Base-by-base conservation (phyloP, 2,329 filamentous ascomycete species). In the Alternaria tenuissima region DNA sequence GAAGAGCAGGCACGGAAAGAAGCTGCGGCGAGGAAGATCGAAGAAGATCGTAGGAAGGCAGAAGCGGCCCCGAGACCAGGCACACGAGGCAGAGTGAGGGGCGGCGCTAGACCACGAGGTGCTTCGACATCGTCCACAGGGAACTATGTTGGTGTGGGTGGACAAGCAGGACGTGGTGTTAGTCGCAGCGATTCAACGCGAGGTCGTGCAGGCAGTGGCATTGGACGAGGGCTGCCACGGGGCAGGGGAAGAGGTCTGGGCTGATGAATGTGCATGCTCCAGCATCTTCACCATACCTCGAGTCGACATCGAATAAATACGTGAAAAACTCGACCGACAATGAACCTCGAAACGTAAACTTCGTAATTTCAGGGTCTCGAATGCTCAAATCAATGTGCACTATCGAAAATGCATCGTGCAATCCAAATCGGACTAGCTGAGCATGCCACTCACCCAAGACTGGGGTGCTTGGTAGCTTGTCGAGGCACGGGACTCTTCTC, bases 1-100 rank as follows among this genome's bases (percentile, higher is more conserved):
- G 94, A 96, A 73, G 91, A 95, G 59, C 91, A 95, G 76, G 87
- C 90, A 63, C 86, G 92, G 59, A 86, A 89, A 54, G 92, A 93
- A 66, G 91, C 91, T 32, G 86, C 89, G 12, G 82, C 80, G 6
- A 79, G 82, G 51, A 84, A 80, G 59, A 81, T 82, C 71, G 88
- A 79, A 65, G 82, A 81, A 59, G 82, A 81, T 46, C 81, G 79
- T 61, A 82, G 87, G 56, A 87, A 84, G 56, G 85, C 84, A 32
- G 88, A 90, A 65, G 89, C 90, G 76, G 74, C 81, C 12, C 55
- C 67, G 75, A 69, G 81, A 70, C 80, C 80, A 61, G 77, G 78
- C 14, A 76, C 71, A 47, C 66, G 73, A 63, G 79, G 73, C 36
- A 70, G 73, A 38, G 34, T 38, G 61, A 76, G 75, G 30, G 73